These are phyloP conservation scores for Globisporangium lucens DNA, from an alignment of 352 stramenopile genomes.

Conservation along the genomic window DNA sequence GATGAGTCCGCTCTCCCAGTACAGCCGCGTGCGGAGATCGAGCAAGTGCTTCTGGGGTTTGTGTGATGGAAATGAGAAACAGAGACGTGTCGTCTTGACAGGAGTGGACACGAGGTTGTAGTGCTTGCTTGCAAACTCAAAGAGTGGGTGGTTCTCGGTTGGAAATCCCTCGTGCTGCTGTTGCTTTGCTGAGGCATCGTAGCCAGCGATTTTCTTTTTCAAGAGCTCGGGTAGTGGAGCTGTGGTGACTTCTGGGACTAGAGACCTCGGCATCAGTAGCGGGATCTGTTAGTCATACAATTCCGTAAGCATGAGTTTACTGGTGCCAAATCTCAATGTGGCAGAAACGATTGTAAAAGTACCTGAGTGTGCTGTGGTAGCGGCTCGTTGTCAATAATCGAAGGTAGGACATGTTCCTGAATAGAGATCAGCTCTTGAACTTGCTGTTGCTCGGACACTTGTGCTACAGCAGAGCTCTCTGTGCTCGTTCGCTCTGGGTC, in stretches of 20 bases:
- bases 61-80: not conserved
- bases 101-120: conserved; percentile 29
- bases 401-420: no score
- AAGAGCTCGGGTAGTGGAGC: not conserved
- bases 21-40: conserved; percentile 47
- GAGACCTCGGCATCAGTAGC: not conserved
- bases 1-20: conserved; percentile 62
- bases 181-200: not conserved
- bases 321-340: no score
- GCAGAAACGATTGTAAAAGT: no score
- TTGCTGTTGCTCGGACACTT: no score
- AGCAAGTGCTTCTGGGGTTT: conserved; percentile 23
- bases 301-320: no score
- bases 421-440: no score
- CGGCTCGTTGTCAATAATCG: no score
- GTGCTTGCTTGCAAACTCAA: conserved; percentile 34
- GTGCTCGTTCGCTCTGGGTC: no score
- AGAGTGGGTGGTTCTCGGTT: conserved; percentile 33
- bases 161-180: not conserved
- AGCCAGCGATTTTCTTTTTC: conserved; percentile 1
- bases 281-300: not conserved
- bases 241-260: not conserved
- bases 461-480: no score
- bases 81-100: conserved; percentile 20
- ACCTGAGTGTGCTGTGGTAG: no score